Evolutionary conservation across 257 asterid species (phyloP).

Genomic region (Hygrophila difformis): DNA sequence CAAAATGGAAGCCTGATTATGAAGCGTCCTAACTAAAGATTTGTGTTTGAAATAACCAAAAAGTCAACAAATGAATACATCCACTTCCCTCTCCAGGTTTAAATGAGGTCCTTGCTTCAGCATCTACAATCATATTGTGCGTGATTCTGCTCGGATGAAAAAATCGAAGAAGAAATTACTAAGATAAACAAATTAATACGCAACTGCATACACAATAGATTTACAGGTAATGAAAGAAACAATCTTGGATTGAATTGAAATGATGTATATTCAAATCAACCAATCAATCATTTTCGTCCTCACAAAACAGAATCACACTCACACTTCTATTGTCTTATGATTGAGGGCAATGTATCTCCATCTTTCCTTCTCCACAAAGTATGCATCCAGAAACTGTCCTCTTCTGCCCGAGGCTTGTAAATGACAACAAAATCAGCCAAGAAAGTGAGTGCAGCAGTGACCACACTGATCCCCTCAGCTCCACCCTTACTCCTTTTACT

Average conservation of each 20-base stretch:
- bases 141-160: too few species aligned
- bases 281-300: not conserved
- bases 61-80: too few species aligned
- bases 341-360: conserved; percentile 89
- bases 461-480: conserved; percentile 35
- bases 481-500: conserved; percentile 16
- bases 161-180: too few species aligned
- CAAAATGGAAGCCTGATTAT: too few species aligned
- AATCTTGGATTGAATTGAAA: not conserved
- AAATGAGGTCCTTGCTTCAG: too few species aligned
- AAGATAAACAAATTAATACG: too few species aligned
- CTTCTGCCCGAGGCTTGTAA: conserved; percentile 73
- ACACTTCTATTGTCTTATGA: conserved; percentile 72
- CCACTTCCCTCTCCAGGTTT: too few species aligned
- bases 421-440: conserved; percentile 74
- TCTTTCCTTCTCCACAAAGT: conserved; percentile 85
- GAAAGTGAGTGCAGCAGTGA: conserved; percentile 65
- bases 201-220: too few species aligned
- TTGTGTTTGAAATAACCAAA: too few species aligned
- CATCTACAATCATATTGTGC: too few species aligned
- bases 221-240: not conserved
- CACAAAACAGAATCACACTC: not conserved
- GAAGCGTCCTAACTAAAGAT: too few species aligned
- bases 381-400: conserved; percentile 84
- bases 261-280: too few species aligned